Conservation (phyloP, 2,329 filamentous ascomycete genomes). For the Botrytis medusae region DNA sequence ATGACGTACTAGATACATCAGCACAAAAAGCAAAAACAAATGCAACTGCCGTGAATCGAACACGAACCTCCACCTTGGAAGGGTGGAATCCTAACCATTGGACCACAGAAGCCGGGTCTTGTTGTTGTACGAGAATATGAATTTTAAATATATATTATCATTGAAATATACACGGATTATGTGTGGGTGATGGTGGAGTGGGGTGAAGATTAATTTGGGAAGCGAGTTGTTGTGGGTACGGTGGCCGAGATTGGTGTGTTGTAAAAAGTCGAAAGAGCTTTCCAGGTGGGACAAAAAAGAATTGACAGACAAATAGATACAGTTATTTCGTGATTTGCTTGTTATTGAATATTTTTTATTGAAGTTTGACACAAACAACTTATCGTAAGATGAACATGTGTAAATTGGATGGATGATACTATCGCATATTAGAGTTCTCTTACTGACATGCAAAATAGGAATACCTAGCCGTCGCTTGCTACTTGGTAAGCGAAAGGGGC, state of each 20-base stretch:
- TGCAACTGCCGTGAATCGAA: conserved; percentile 1
- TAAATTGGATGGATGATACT: too few relatives aligned
- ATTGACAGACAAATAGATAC: not conserved
- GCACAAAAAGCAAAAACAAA: fast-evolving
- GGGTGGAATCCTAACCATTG: conserved; percentile 15
- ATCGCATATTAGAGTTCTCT: not conserved
- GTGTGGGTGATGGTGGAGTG: not conserved
- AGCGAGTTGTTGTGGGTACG: not conserved
- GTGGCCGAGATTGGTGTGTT: not conserved
- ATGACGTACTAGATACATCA: fast-evolving
- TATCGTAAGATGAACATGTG: not conserved
- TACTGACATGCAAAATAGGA: not conserved
- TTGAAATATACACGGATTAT: fast-evolving
- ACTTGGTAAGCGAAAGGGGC: not conserved
- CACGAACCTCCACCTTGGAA: conserved; percentile 11
- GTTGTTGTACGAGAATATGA: fast-evolving
- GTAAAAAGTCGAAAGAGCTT: not conserved
- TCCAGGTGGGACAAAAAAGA: not conserved
- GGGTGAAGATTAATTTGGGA: not conserved
- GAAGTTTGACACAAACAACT: fast-evolving
- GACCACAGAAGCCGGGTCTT: not conserved
- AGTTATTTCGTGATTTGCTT: not conserved
- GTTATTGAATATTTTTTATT: not conserved
- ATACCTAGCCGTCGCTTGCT: not conserved
- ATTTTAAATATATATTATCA: not conserved